Percentiles rank a stretch among this genome's conserved stretches.
phyloP scores from a whole-genome alignment of 805 yeast species.

The Clavispora phyllophila region DNA sequence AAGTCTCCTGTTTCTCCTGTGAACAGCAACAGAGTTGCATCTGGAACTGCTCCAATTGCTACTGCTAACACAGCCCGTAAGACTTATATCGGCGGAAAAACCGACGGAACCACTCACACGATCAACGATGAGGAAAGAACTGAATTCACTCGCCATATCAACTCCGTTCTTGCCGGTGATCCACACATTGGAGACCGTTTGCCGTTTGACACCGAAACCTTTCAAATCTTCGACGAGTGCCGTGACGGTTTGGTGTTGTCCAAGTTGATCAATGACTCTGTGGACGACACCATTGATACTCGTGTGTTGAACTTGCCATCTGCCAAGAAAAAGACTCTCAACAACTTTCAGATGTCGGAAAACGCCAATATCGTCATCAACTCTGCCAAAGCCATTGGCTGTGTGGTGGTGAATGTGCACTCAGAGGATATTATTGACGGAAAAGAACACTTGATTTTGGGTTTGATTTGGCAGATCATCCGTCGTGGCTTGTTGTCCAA shows the following conservation, averaged over 20 bases:
- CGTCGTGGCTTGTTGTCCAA: slow-evolving; percentile 92
- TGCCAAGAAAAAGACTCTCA: slow-evolving; percentile 64
- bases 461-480: slow-evolving; percentile 95
- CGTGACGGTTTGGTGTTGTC: slow-evolving; percentile 92
- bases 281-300: slow-evolving; percentile 96
- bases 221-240: slow-evolving; percentile 95
- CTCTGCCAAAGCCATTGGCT: slow-evolving; percentile 98
- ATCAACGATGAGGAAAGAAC: slow-evolving; percentile 95
- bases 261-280: slow-evolving; percentile 92
- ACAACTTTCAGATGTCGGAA: slow-evolving; percentile 93
- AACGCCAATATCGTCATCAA: slow-evolving; percentile 96
- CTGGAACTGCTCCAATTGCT: slow-evolving; percentile 33
- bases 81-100: slow-evolving; percentile 77
- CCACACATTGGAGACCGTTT: slow-evolving; percentile 74
- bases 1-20: neutral
- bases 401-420: slow-evolving; percentile 96
- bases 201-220: slow-evolving; percentile 90
- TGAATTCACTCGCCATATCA: slow-evolving; percentile 94
- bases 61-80: slow-evolving; percentile 49
- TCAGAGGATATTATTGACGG: slow-evolving; percentile 95
- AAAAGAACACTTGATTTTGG: slow-evolving; percentile 85
- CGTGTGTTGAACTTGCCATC: slow-evolving; percentile 91
- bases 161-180: slow-evolving; percentile 87
- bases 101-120: slow-evolving; percentile 93
- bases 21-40: slow-evolving; percentile 13